Percentiles rank a stretch among this genome's conserved stretches.
Conservation (phyloP, 1,139 yeast species). For the Hemisphaericaspora xylanilytica region DNA sequence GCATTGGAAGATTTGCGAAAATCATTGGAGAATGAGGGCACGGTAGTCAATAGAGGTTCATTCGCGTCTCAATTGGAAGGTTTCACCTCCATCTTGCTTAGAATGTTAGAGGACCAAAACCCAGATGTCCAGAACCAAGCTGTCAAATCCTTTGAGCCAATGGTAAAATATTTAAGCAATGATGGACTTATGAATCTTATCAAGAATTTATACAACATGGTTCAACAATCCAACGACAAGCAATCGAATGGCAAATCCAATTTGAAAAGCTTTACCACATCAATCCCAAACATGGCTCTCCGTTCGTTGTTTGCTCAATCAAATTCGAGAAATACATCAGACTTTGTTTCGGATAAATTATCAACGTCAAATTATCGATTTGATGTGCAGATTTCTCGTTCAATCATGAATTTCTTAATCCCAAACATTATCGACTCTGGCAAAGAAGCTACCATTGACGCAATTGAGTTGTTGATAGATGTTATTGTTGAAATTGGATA, state of each 20-base stretch:
- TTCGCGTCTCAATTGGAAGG: conserved; percentile 22
- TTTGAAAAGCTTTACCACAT: conserved; percentile 49
- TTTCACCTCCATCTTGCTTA: conserved; percentile 50
- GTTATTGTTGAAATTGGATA: conserved; percentile 54
- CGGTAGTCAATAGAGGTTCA: conserved; percentile 21
- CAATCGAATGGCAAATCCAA: conserved; percentile 19
- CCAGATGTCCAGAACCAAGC: conserved; percentile 82
- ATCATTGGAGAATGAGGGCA: conserved; percentile 22
- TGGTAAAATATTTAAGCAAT: conserved; percentile 29
- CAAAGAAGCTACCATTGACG: conserved; percentile 45
- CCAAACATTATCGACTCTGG: conserved; percentile 19
- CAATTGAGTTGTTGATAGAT: conserved; percentile 63
- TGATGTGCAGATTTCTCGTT: conserved; percentile 17
- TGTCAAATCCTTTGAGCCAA: conserved; percentile 52
- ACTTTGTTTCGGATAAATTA: conserved; percentile 19
- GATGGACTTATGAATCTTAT: conserved; percentile 25
- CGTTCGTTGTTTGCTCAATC: conserved; percentile 48
- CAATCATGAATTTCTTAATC: conserved; percentile 22
- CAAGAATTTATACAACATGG: conserved; percentile 22
- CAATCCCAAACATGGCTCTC: conserved; percentile 70
- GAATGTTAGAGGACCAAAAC: conserved; percentile 59
- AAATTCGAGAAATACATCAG: conserved; percentile 19
- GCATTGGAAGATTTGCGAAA: conserved; percentile 74
- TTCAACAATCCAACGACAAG: conserved; percentile 17
- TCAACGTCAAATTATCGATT: conserved; percentile 15